Base-by-base conservation (phyloP, 78 protist genomes). In the Dictyostelium citrinum region DNA sequence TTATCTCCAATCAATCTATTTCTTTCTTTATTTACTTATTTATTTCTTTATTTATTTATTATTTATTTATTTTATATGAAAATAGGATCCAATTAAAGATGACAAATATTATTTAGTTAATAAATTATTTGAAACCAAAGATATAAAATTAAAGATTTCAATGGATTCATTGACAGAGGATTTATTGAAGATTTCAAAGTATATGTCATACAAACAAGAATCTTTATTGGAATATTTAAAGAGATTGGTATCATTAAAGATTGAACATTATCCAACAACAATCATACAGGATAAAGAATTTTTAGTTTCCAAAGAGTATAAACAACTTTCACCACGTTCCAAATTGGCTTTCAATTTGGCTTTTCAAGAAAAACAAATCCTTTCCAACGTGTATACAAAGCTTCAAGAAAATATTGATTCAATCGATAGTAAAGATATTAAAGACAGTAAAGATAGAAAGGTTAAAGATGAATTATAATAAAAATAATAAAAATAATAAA, bases 141-240 rank as follows among this genome's bases (percentile, higher is more conserved):
- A n/a, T 45, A 20, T 22, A 17, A 88, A 83, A 51, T 51, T 88
- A 43, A 88, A 78, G 24, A 45, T 88, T 5, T 88, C 72, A 31
- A 78, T 41, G 37, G 93, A 67, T 49, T 88, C 93, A 49, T 33
- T 88, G 33, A 88, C 93, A 8, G 93, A 88, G 41, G 93, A 88
- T 12, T 68, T 88, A 43, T 33, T 88, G 68, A 88, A 78, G 75
- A 49, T 88, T 31, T 79, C 85, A 37, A 88, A 88, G 51, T 88
- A 88, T 37, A 43, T 88, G 24, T 1, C 81, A 5, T 88, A 88
- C 27, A 78, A 88, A 43, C 74, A 76, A n/a, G 27, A 31, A n/a
- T 43, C 84, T 12, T 11, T 88, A 12, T 16, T 88, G 5, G 72
- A 27, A n/a, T 88, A 68, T 35, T 33, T 88, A 37, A 76, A 58